Percentiles rank a stretch among this genome's conserved stretches.
Evolutionary conservation across 208 protist species (phyloP).

Genomic region (Dictyostelium gargantuum): DNA sequence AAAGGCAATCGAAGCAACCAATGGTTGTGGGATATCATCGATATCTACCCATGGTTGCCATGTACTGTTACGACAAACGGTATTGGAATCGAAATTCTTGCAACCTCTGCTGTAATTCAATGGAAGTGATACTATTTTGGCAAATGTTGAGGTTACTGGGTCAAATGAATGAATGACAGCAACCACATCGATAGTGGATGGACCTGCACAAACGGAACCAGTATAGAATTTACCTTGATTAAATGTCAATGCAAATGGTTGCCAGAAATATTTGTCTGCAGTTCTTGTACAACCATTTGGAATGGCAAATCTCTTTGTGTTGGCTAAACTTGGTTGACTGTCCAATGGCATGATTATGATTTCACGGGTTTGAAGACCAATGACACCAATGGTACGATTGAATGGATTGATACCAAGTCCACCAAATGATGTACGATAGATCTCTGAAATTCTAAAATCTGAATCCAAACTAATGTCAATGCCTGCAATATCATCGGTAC

Average conservation of each 20-base stretch:
- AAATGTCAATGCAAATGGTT: background rate
- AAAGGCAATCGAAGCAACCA: background rate
- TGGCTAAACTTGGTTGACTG: background rate
- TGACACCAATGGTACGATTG: background rate
- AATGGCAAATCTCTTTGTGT: background rate
- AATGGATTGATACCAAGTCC: background rate
- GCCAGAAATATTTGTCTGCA: background rate
- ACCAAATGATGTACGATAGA: background rate
- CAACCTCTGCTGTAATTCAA: constrained; percentile 36
- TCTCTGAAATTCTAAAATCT: background rate
- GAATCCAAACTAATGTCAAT: background rate
- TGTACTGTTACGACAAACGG: background rate
- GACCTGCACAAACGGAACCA: constrained; percentile 11
- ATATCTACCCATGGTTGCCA: background rate
- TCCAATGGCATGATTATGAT: background rate
- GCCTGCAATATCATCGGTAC: background rate
- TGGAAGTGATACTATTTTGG: background rate
- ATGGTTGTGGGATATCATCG: constrained; percentile 1
- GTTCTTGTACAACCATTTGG: background rate
- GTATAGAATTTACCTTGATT: constrained; percentile 37
- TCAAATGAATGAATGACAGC: background rate
- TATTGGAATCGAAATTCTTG: background rate
- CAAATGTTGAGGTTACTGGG: background rate
- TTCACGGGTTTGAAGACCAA: background rate
- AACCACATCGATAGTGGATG: background rate